Evolutionary conservation across 2,329 filamentous ascomycete species (phyloP).

Genomic region (Cladophialophora yegresii): DNA sequence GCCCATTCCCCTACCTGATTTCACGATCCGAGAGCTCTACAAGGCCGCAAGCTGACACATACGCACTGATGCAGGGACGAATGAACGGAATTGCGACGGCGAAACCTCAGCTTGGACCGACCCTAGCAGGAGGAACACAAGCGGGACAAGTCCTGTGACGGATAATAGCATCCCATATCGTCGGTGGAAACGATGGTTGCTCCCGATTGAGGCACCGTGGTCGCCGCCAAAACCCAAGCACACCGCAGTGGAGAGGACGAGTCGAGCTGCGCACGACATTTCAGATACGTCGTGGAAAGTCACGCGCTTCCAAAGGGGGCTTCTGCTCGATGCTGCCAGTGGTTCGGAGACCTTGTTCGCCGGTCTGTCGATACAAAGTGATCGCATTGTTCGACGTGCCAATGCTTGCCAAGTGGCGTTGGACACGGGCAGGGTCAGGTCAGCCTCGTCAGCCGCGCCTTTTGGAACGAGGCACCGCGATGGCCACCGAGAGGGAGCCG

Average conservation of each 20-base stretch:
- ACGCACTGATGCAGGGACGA: neutral
- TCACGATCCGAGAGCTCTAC: neutral
- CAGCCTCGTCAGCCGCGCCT: slow-evolving; percentile 2
- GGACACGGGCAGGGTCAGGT: neutral
- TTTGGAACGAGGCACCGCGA: neutral
- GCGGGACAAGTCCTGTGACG: neutral
- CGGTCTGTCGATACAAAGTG: neutral
- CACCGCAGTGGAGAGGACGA: neutral
- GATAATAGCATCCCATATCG: neutral
- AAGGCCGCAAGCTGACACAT: neutral
- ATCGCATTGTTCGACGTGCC: neutral
- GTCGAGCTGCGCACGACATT: neutral
- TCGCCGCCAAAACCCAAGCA: neutral
- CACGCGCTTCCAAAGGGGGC: neutral
- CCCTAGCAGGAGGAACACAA: neutral
- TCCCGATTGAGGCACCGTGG: neutral
- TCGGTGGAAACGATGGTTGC: neutral
- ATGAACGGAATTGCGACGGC: neutral
- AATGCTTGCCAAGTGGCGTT: neutral
- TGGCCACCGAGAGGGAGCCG: neutral
- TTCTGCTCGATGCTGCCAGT: neutral
- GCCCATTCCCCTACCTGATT: neutral
- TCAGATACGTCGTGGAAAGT: neutral
- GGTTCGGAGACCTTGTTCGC: neutral
- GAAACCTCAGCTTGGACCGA: neutral